Evolutionary conservation across 768 basidiomycete genomes (phyloP), one percentile per base, ranked within the genome.

Genomic region (Phylloporus arenicola): DNA sequence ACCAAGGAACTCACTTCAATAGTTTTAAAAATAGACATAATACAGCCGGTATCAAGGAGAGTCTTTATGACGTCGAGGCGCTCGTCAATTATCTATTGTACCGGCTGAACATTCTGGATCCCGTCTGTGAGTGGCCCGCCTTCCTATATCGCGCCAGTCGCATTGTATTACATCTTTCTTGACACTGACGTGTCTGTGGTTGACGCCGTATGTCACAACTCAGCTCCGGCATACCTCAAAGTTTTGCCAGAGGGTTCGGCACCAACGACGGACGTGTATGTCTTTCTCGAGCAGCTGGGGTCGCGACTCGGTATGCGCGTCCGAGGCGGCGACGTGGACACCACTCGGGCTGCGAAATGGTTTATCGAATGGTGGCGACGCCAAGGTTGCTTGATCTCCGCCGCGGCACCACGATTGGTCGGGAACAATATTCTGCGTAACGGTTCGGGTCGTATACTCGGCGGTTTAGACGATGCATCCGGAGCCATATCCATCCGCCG

Each of bases 31-130:
- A 40, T 38, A 42, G 51, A 47, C 47, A 29, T 51, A 50, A 59
- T 54, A 56, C 64, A 92, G 91, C 91, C 67, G 92, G 92, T 19
- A 93, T 97, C 72, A 96, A 96, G 68, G 91, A 93, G 74, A 84
- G 88, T 20, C 67, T 96, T 51, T 93, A 94, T 64, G 88, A 92
- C 65, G 75, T 81, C 54, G 89, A 95, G 65, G 75, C 84, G 3
- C 75, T 95, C 40, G 90, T 88, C 27, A 79, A 87, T 44, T 98
- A 96, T 73, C 74, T 97, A 25, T 68, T 95, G 24, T 93, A 89
- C 66, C 77, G 88, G 55, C 72, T 97, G 54, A 94, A 92, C 67
- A 69, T 86, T 37, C 74, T 91, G 50, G 79, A 90, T 67, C 84
- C 86, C 22, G 69, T 75, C 29, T 71, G 89, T 91, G 63, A 67